These are phyloP conservation scores for Pseudocercospora eumusae DNA, from an alignment of 2,329 filamentous ascomycete genomes.

Conservation along the genomic window DNA sequence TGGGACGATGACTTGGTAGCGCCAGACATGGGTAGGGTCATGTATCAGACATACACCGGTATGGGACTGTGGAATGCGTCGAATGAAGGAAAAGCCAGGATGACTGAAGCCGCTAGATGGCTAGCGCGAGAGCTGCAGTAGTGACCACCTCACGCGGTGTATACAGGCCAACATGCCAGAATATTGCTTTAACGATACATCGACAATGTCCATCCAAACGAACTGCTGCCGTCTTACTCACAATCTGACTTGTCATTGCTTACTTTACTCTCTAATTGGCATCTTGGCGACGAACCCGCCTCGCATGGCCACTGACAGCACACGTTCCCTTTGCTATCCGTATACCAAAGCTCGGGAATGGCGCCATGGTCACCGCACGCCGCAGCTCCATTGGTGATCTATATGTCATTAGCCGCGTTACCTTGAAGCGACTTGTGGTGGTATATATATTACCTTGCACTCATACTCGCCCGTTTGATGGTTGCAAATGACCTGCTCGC, in stretches of 20 bases:
- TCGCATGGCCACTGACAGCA: not conserved
- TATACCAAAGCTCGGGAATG: not conserved
- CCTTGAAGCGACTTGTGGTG: not conserved
- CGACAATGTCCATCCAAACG: no score
- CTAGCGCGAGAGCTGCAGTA: conserved; percentile 10
- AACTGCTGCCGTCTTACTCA: no score
- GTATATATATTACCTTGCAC: not conserved
- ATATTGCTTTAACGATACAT: no score
- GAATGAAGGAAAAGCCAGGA: conserved; percentile 23
- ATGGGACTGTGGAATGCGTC: conserved; percentile 31
- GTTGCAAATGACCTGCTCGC: no score
- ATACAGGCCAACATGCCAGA: no score
- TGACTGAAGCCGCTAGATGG: conserved; percentile 29
- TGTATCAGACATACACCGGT: conserved; percentile 40
- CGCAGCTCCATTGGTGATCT: not conserved
- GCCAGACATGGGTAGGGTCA: conserved; percentile 35
- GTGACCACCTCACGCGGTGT: no score
- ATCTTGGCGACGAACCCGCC: no score
- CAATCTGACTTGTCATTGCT: no score
- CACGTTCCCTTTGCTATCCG: not conserved
- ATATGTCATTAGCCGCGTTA: not conserved
- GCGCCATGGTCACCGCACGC: not conserved
- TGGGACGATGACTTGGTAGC: conserved; percentile 32
- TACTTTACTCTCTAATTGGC: no score
- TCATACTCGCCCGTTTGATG: no score